Percentiles rank a stretch among this genome's conserved stretches.
phyloP scores from a whole-genome alignment of 1,284 basidiomycete species.

The Ganoderma lucidum region DNA sequence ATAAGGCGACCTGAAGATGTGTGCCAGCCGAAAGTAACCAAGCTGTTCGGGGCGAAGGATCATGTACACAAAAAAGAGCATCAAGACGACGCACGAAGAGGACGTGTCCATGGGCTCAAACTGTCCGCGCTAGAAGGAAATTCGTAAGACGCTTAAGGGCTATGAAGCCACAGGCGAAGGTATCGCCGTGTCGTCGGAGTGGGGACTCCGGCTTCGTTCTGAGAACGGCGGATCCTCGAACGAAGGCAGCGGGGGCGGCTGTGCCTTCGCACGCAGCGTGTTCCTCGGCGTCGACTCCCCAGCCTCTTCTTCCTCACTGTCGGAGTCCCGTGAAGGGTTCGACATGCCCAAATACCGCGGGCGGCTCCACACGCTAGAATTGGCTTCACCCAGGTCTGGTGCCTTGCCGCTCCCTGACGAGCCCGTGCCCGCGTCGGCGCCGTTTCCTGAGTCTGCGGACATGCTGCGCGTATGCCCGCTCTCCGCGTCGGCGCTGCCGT shows the following conservation, averaged over 20 bases:
- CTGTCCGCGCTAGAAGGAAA: background rate
- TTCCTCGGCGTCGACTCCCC: slow-evolving; percentile 58
- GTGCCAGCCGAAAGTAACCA: slow-evolving; percentile 6
- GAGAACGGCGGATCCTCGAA: slow-evolving; percentile 30
- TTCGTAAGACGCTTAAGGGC: background rate
- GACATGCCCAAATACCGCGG: background rate
- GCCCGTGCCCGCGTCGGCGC: slow-evolving; percentile 3
- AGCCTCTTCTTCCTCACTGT: slow-evolving; percentile 36
- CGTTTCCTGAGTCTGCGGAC: slow-evolving; percentile 18
- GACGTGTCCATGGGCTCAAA: background rate
- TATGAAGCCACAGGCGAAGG: slow-evolving; percentile 23
- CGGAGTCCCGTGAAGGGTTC: background rate
- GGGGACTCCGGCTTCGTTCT: slow-evolving; percentile 37
- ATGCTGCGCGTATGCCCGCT: slow-evolving; percentile 26
- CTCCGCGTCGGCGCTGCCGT: slow-evolving; percentile 35
- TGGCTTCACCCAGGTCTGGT: slow-evolving; percentile 45
- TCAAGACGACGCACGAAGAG: background rate
- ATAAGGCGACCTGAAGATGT: background rate
- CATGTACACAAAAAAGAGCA: background rate
- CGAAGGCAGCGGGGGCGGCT: slow-evolving; percentile 39
- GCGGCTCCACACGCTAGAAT: slow-evolving; percentile 24
- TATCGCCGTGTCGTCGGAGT: slow-evolving; percentile 35
- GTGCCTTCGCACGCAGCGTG: slow-evolving; percentile 47
- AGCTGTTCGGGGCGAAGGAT: slow-evolving; percentile 7
- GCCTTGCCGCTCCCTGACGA: slow-evolving; percentile 24